These are phyloP conservation scores for Dioscorea alata DNA, from an alignment of 106 monocot genomes.

Conservation along the genomic window DNA sequence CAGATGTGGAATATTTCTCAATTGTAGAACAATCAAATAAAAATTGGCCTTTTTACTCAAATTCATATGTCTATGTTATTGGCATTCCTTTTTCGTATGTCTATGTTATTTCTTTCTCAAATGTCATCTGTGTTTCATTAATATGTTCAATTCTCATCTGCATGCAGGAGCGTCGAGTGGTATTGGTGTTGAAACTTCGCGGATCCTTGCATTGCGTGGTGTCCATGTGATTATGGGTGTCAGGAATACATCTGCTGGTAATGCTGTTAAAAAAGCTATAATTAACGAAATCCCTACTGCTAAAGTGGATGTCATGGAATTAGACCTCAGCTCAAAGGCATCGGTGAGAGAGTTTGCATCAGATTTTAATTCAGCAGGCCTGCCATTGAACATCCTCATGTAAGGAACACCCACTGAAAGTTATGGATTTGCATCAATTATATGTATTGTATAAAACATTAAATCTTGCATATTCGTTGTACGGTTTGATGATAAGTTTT, in stretches of 20 bases:
- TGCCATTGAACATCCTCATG: slow-evolving; percentile 60
- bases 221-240: slow-evolving; percentile 47
- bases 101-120: too few species aligned
- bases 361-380: slow-evolving; percentile 22
- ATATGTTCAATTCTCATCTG: too few species aligned
- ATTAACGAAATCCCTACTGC: slow-evolving; percentile 26
- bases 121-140: too few species aligned
- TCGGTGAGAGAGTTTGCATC: slow-evolving; percentile 40
- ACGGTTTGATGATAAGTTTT: neutral
- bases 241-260: slow-evolving; percentile 32
- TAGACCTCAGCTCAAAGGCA: slow-evolving; percentile 42
- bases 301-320: slow-evolving; percentile 35
- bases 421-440: too few species aligned
- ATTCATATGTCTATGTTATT: too few species aligned
- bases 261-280: slow-evolving; percentile 29
- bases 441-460: too few species aligned
- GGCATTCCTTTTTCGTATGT: too few species aligned
- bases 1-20: too few species aligned
- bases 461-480: too few species aligned
- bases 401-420: slow-evolving; percentile 12
- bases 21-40: too few species aligned
- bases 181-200: slow-evolving; percentile 44
- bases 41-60: too few species aligned
- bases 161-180: slow-evolving; percentile 52
- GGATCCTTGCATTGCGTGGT: slow-evolving; percentile 54